phyloP scores from a whole-genome alignment of 2,329 filamentous ascomycete species.

The Teratosphaeriaceae sp. region DNA sequence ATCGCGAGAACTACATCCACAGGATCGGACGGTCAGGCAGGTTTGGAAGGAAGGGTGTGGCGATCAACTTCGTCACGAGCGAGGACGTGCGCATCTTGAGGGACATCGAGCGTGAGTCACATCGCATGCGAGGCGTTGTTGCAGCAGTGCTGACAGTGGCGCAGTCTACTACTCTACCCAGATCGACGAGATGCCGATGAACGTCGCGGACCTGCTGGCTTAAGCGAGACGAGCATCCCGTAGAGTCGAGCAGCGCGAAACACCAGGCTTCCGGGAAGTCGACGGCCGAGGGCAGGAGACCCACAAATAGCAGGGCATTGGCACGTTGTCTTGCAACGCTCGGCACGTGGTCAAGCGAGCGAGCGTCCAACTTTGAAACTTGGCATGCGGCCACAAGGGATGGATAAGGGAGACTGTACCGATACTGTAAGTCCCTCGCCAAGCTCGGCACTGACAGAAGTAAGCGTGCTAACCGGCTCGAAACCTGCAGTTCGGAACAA shows the following conservation, averaged over 20 bases:
- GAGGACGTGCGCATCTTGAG: conserved; percentile 96
- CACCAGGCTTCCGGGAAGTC: background rate
- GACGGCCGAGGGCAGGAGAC: background rate
- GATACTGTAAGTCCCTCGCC: conserved; percentile 3
- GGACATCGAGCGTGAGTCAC: conserved; percentile 81
- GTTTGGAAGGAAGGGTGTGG: conserved; percentile 96
- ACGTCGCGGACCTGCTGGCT: conserved; percentile 43
- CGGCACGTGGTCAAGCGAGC: too few species aligned
- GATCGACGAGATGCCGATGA: conserved; percentile 99
- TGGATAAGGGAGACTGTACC: conserved; percentile 24
- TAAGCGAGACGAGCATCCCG: conserved; percentile 11
- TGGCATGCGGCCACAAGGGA: conserved; percentile 26
- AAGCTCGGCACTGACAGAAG: background rate
- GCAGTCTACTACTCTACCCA: conserved; percentile 90
- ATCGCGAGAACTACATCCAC: conserved; percentile 99
- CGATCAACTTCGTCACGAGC: conserved; percentile 98
- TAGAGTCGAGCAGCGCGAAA: background rate
- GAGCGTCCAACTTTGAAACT: conserved; percentile 4
- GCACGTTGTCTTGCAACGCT: too few species aligned
- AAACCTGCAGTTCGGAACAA: too few species aligned
- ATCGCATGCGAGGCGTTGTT: background rate
- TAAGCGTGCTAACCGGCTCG: too few species aligned
- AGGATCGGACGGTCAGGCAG: conserved; percentile 92
- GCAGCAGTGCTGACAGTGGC: background rate
- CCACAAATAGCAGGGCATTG: background rate